These are phyloP conservation scores for Xylaria flabelliformis DNA, from an alignment of 495 filamentous ascomycete genomes.

Conservation along the genomic window DNA sequence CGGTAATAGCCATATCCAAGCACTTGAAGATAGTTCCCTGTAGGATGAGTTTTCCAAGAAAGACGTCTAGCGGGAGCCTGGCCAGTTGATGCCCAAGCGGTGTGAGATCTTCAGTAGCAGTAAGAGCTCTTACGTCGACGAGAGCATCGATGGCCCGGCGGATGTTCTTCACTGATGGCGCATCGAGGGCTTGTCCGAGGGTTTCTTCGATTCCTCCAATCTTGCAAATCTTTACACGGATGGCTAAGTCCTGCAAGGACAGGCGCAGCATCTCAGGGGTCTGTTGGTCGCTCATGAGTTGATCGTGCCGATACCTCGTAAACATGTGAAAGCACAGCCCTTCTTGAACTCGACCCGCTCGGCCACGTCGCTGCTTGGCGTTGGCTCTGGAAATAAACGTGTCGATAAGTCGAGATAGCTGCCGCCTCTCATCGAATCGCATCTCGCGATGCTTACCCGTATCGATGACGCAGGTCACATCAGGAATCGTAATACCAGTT, in stretches of 20 bases:
- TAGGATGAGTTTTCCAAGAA: conserved; percentile 90
- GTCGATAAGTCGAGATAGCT: conserved; percentile 87
- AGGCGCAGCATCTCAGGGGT: conserved; percentile 94
- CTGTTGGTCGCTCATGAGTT: conserved; percentile 83
- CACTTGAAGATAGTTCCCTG: conserved; percentile 85
- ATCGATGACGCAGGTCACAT: conserved; percentile 94
- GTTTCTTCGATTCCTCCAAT: conserved; percentile 90
- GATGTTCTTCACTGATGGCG: conserved; percentile 89
- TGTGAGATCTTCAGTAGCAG: conserved; percentile 79
- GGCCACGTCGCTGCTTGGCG: conserved; percentile 89
- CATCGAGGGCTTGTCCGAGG: conserved; percentile 86
- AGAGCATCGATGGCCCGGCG: conserved; percentile 89
- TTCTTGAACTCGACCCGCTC: conserved; percentile 94
- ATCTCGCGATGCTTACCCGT: conserved; percentile 96
- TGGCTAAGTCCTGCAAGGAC: conserved; percentile 89
- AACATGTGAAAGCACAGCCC: conserved; percentile 96
- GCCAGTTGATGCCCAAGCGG: conserved; percentile 85
- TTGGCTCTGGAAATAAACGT: conserved; percentile 94
- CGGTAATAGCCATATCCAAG: conserved; percentile 85
- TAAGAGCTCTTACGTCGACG: conserved; percentile 91
- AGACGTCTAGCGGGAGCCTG: conserved; percentile 88
- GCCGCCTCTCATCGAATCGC: conserved; percentile 89
- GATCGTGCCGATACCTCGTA: conserved; percentile 83
- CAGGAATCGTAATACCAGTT: conserved; percentile 96
- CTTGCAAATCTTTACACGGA: conserved; percentile 97